These are phyloP conservation scores for Choiromyces venosus DNA, from an alignment of 495 filamentous ascomycete genomes.

Conservation along the genomic window DNA sequence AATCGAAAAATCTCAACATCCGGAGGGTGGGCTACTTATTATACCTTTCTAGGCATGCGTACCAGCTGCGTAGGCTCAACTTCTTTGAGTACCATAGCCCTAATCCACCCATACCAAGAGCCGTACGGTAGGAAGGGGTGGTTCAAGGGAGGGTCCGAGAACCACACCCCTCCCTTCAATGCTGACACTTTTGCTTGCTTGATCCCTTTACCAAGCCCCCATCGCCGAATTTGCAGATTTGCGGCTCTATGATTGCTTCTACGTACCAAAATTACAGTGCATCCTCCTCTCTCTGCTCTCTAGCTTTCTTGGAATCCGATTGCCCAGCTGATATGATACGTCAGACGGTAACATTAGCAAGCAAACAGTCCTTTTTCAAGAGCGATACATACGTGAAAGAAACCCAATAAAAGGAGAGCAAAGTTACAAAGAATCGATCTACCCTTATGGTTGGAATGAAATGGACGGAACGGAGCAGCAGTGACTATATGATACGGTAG, in stretches of 20 bases:
- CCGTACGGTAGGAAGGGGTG: slow-evolving; percentile 18
- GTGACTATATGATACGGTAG: slow-evolving; percentile 1
- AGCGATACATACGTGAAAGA: slow-evolving; percentile 17
- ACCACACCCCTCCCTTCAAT: slow-evolving; percentile 25
- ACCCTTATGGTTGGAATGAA: not conserved
- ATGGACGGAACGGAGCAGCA: not conserved
- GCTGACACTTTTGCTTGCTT: slow-evolving; percentile 1
- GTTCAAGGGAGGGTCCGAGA: slow-evolving; percentile 30
- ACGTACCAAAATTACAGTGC: slow-evolving; percentile 34
- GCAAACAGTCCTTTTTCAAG: slow-evolving; percentile 5
- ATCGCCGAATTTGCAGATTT: slow-evolving; percentile 30
- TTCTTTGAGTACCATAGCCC: not conserved
- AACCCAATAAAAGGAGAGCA: slow-evolving; percentile 26
- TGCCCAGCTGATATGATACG: slow-evolving; percentile 39
- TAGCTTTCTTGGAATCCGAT: slow-evolving; percentile 20
- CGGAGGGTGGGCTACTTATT: slow-evolving; percentile 1
- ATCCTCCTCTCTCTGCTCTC: slow-evolving; percentile 14
- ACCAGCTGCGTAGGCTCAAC: not conserved
- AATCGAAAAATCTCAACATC: not conserved
- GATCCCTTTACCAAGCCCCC: slow-evolving; percentile 10
- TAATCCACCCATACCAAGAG: slow-evolving; percentile 1
- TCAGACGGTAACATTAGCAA: slow-evolving; percentile 15
- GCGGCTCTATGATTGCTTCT: slow-evolving; percentile 30
- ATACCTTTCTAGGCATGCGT: not conserved
- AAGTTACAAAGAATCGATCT: not conserved